Conservation (phyloP, 805 yeast species). For the Lachancea sp. region DNA sequence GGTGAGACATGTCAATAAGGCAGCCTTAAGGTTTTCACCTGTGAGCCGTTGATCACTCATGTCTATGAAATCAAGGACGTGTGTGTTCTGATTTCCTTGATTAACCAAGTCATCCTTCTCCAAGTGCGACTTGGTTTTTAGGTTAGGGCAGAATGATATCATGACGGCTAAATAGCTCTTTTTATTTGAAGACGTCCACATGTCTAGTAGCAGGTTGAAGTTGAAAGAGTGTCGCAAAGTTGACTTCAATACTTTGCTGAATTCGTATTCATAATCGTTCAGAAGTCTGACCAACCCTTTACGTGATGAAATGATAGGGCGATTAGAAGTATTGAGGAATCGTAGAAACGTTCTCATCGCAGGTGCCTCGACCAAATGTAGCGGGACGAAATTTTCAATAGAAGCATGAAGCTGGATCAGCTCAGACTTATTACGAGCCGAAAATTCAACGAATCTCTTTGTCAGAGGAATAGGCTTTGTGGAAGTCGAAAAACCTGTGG, state of each 20-base stretch:
- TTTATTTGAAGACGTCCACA: slow-evolving; percentile 10
- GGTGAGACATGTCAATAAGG: slow-evolving; percentile 3
- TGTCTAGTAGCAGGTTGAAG: slow-evolving; percentile 6
- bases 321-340: background rate
- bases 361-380: background rate
- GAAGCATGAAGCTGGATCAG: slow-evolving; percentile 7
- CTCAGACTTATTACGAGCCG: slow-evolving; percentile 3
- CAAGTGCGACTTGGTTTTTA: slow-evolving; percentile 4
- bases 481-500: slow-evolving; percentile 3
- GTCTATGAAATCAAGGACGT: slow-evolving; percentile 11
- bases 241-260: slow-evolving; percentile 8
- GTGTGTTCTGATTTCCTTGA: slow-evolving; percentile 9
- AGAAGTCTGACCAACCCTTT: slow-evolving; percentile 8
- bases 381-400: slow-evolving; percentile 3
- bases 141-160: slow-evolving; percentile 12
- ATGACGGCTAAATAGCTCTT: slow-evolving; percentile 10
- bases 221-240: slow-evolving; percentile 5
- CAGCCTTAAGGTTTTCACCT: slow-evolving; percentile 4
- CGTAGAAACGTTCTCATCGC: background rate
- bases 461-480: slow-evolving; percentile 8
- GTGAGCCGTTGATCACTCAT: slow-evolving; percentile 9
- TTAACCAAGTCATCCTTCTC: slow-evolving; percentile 8
- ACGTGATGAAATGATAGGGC: slow-evolving; percentile 5
- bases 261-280: slow-evolving; percentile 8
- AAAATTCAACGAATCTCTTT: slow-evolving; percentile 5